Conservation (phyloP, 345 rosid genomes). For the Isatis tinctoria region DNA sequence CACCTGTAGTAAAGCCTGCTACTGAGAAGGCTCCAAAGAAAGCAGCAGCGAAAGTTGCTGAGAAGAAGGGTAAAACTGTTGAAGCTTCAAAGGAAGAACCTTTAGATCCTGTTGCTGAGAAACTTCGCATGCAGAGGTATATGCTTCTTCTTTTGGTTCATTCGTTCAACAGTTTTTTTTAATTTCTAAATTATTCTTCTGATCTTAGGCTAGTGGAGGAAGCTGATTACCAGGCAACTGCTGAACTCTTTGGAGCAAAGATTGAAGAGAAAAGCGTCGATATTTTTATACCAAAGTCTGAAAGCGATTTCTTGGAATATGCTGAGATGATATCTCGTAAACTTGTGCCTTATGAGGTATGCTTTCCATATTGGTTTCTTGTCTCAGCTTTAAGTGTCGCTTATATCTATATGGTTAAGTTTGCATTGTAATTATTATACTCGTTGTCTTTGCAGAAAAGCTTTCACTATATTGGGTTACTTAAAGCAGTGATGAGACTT, state of each 20-base stretch:
- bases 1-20: slow-evolving; percentile 43
- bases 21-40: slow-evolving; percentile 47
- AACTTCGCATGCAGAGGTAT: slow-evolving; percentile 72
- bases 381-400: neutral
- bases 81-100: slow-evolving; percentile 40
- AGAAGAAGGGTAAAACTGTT: slow-evolving; percentile 49
- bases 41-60: slow-evolving; percentile 40
- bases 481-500: slow-evolving; percentile 80
- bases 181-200: neutral
- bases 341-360: slow-evolving; percentile 70
- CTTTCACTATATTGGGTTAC: slow-evolving; percentile 62
- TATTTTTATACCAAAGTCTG: slow-evolving; percentile 80
- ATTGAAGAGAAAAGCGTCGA: slow-evolving; percentile 57
- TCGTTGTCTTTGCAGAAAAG: slow-evolving; percentile 61
- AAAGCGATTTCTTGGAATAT: slow-evolving; percentile 78
- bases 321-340: slow-evolving; percentile 75
- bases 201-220: slow-evolving; percentile 83
- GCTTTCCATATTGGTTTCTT: neutral
- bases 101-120: slow-evolving; percentile 68
- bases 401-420: neutral
- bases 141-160: neutral
- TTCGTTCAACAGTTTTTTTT: neutral
- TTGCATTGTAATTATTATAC: neutral
- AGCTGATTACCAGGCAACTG: slow-evolving; percentile 73
- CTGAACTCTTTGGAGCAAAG: slow-evolving; percentile 63